Evolutionary conservation across 2,329 filamentous ascomycete species (phyloP), one percentile per base, ranked within the genome.

Genomic region (Fusarium gaditjirri): DNA sequence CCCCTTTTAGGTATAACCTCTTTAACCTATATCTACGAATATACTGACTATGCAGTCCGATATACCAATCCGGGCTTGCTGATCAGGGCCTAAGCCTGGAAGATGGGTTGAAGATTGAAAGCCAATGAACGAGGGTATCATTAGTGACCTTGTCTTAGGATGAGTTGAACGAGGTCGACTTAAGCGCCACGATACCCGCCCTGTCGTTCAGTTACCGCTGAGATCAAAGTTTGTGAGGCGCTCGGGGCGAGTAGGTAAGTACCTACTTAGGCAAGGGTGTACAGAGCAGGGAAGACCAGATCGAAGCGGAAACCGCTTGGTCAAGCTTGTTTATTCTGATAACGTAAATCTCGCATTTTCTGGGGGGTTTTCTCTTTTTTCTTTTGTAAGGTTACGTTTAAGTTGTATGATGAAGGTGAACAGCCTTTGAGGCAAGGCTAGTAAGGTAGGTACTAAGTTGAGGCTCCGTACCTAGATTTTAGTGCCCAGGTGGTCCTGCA

Each of bases 141-240:
- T 60, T 65, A 61, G 62, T 47, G 62, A 57, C 29, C 29, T 47
- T 56, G 43, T 63, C 46, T 50, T 43, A 25, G 29, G 55, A 62
- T 63, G 47, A 42, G 27, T 39, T 38, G 31, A 44, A 61, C 47
- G 57, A 36, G 44, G 52, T 60, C 41, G 39, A 55, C 63, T 73
- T 75, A 75, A 75, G 72, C 72, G 72, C 72, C 69, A 71, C 38
- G 46, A 52, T 62, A 58, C 52, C 47, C 33, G 56, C 53, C 61
- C 56, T 56, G 61, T 59, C 55, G 44, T 60, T 67, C 25, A 70
- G 53, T 53, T 43, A 47, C 57, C 52, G 52, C 61, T 56, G 59
- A 58, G 57, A 54, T n/a, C 27, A 56, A 61, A 33, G 44, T 54
- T 61, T 53, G 33, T 19, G 54, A 47, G 23, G 58, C 57, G 61